Evolutionary conservation across 129 eudicot species (phyloP), one percentile per base, ranked within the genome.

Genomic region (Chrysanthemum lavandulifolium): DNA sequence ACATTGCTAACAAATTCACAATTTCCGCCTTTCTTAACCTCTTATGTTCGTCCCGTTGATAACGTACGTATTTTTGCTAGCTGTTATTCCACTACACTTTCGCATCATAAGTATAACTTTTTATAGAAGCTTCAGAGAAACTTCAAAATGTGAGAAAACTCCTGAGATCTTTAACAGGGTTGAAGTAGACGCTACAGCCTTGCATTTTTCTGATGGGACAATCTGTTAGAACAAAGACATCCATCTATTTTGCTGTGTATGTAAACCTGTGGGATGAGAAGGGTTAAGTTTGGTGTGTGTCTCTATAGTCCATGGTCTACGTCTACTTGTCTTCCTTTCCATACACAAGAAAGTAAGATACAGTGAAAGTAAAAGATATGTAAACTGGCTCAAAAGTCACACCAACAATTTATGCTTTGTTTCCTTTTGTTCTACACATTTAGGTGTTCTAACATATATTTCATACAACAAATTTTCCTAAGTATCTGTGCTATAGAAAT

Each of bases 1-100:
- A 80, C 96, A 91, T 91, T 45, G 52, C 67, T 61, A 25, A 47
- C 29, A 25, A 60, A 47, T n/a, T 59, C 54, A 45, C 61, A 25
- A 9, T 12, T 40, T 40, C 47, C 10, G 47, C 47, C 47, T 40
- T 40, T 7, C 47, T 40, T 40, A 40, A 40, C 47, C 47, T 40
- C 10, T 40, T 40, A 40, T 40, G 0, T 40, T 7, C 10, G 10
- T 40, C 47, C 47, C 1, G 47, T 40, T 40, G 10, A 40, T 7
- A 40, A 7, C 47, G 1, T 40, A 7, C 47, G 47, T 40, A 1
- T 40, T 40, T 7, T 40, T 40, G 47, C 47, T 40, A 40, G 47
- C 47, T 40, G 47, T 40, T 40, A 40, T 40, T 40, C 47, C 47
- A 40, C 47, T 40, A 40, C 47, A 40, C 47, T 40, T 40, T 40